phyloP scores from a whole-genome alignment of 106 monocot genomes.

The Dioscorea dumetorum region DNA sequence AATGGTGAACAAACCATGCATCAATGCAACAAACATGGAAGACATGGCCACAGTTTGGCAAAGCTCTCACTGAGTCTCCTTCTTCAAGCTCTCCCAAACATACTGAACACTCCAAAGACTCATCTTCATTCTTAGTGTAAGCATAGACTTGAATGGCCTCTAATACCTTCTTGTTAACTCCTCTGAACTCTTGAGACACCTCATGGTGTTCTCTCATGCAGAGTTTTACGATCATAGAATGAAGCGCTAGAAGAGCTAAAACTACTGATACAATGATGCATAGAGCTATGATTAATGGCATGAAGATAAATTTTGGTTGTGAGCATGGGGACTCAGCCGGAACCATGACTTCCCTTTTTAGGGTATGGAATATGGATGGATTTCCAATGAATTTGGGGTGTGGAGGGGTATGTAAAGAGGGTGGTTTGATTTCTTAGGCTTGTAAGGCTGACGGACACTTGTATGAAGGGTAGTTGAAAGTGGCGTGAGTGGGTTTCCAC shows the following conservation, averaged over 20 bases:
- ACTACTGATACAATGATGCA: conserved; percentile 1
- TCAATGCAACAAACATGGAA: conserved; percentile 1
- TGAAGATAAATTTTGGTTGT: not conserved
- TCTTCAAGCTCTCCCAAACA: conserved; percentile 4
- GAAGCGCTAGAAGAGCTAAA: not conserved
- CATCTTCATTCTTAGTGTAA: not conserved
- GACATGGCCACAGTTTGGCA: conserved; percentile 1
- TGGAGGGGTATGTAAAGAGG: too few species aligned
- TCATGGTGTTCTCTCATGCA: not conserved
- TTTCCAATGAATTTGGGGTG: too few species aligned
- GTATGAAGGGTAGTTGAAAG: too few species aligned
- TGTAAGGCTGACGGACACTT: too few species aligned
- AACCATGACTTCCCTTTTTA: not conserved
- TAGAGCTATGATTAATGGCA: not conserved
- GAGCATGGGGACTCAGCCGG: not conserved
- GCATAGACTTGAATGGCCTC: not conserved
- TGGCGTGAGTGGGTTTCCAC: too few species aligned
- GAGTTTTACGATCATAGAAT: not conserved
- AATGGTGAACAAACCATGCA: conserved; percentile 1
- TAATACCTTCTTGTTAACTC: conserved; percentile 5
- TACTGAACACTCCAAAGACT: not conserved
- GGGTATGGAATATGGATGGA: too few species aligned
- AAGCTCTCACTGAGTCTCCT: not conserved
- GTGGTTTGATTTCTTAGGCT: too few species aligned
- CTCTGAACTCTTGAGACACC: not conserved